Conservation (phyloP, 768 basidiomycete species). For the Podaxis sp. region DNA sequence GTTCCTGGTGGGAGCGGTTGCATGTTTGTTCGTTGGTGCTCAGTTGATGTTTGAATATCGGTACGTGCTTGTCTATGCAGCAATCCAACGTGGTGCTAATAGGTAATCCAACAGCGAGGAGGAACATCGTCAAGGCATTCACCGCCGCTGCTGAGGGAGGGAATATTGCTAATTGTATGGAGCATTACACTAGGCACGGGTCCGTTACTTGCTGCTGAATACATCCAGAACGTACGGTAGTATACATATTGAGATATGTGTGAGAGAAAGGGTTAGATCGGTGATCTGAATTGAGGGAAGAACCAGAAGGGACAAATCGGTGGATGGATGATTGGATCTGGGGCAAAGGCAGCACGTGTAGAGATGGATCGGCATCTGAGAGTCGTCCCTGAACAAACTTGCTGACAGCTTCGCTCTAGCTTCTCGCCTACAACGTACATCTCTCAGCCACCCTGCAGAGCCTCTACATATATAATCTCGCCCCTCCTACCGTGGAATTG, state of each 20-base stretch:
- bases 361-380: neutral
- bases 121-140: constrained; percentile 37
- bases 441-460: neutral
- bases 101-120: constrained; percentile 12
- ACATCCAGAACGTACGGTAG: neutral
- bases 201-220: neutral
- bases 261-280: neutral
- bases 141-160: constrained; percentile 39
- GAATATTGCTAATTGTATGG: neutral
- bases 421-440: constrained; percentile 10
- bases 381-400: neutral
- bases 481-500: neutral
- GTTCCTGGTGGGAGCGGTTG: constrained; percentile 61
- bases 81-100: neutral
- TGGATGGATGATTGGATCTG: constrained; percentile 3
- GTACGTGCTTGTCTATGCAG: constrained; percentile 38
- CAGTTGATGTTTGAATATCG: constrained; percentile 98
- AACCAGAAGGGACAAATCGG: neutral
- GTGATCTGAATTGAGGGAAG: neutral
- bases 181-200: constrained; percentile 9
- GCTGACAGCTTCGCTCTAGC: constrained; percentile 3
- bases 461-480: constrained; percentile 1
- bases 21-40: constrained; percentile 72
- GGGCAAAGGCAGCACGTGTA: constrained; percentile 7
- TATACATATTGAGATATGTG: neutral